Conservation (phyloP, 1,139 yeast genomes). For the Suhomyces taliae region DNA sequence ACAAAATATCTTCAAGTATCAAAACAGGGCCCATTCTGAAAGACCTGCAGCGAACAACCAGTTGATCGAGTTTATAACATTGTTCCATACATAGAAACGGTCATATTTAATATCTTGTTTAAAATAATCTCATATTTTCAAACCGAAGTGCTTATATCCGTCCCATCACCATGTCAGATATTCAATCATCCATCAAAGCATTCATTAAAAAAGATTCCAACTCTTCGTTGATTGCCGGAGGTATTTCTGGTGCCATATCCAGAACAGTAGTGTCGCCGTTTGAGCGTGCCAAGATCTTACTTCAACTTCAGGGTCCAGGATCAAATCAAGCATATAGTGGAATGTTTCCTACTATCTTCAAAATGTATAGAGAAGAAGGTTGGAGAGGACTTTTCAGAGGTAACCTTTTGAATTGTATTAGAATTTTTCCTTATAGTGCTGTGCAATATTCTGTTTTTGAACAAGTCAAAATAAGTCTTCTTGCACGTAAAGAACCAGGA, state of each 20-base stretch:
- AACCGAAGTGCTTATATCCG: no score
- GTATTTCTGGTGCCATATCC: conserved; percentile 87
- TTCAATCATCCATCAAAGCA: conserved; percentile 19
- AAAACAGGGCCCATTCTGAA: no score
- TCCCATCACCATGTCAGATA: background rate
- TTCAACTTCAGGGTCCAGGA: conserved; percentile 86
- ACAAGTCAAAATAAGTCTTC: conserved; percentile 53
- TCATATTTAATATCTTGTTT: no score
- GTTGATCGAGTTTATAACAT: no score
- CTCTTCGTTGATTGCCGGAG: conserved; percentile 61
- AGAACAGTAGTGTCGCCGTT: conserved; percentile 93
- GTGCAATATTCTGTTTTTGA: conserved; percentile 91
- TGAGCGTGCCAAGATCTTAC: conserved; percentile 88
- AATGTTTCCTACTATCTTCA: conserved; percentile 68
- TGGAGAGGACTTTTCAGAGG: conserved; percentile 87
- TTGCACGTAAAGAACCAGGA: conserved; percentile 26
- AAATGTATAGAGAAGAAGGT: conserved; percentile 90
- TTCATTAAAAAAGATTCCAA: conserved; percentile 48
- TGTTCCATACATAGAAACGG: no score
- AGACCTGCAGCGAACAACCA: no score
- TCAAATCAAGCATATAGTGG: conserved; percentile 64
- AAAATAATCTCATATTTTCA: no score
- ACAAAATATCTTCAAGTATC: no score
- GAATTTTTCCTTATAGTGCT: conserved; percentile 93
- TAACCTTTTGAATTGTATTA: conserved; percentile 81